phyloP scores from a whole-genome alignment of 352 stramenopile species.

The Phytophthora boehmeriae region DNA sequence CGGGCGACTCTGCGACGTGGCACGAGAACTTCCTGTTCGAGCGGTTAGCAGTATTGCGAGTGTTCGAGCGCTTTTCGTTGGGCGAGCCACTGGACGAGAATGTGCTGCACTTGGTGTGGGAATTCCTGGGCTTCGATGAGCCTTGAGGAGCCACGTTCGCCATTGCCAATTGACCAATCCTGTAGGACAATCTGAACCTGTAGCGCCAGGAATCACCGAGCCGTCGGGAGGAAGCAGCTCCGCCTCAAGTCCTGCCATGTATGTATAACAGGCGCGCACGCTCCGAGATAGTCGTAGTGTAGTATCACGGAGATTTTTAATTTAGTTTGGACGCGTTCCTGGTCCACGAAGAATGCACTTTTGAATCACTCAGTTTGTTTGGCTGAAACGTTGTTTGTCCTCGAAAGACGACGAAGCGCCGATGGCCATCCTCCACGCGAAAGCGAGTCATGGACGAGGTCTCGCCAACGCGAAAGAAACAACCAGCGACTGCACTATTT shows the following conservation, averaged over 20 bases:
- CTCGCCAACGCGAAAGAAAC: conserved; percentile 1
- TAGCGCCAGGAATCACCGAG: conserved; percentile 24
- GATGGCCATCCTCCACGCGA: background rate
- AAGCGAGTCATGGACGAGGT: conserved; percentile 12
- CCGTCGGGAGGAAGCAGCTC: background rate
- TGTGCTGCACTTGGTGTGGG: conserved; percentile 57
- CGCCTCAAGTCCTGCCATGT: conserved; percentile 10
- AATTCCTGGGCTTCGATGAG: conserved; percentile 57
- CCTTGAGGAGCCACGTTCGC: conserved; percentile 15
- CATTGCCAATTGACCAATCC: conserved; percentile 12
- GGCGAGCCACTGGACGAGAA: conserved; percentile 45
- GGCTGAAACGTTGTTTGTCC: background rate
- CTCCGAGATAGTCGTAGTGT: conserved; percentile 25
- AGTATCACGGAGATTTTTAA: conserved; percentile 31
- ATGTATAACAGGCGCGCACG: conserved; percentile 39
- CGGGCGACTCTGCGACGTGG: conserved; percentile 48
- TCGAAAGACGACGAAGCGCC: background rate
- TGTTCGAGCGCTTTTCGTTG: conserved; percentile 53
- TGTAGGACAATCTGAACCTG: conserved; percentile 21
- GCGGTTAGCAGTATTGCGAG: conserved; percentile 47
- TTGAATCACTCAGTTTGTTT: conserved; percentile 7
- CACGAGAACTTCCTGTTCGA: conserved; percentile 56
- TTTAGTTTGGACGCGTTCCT: conserved; percentile 22
- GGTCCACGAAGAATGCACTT: conserved; percentile 28
- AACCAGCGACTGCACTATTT: background rate